Conservation (phyloP, 139 green algal species). For the Auxenochlorella pyrenoidosa region DNA sequence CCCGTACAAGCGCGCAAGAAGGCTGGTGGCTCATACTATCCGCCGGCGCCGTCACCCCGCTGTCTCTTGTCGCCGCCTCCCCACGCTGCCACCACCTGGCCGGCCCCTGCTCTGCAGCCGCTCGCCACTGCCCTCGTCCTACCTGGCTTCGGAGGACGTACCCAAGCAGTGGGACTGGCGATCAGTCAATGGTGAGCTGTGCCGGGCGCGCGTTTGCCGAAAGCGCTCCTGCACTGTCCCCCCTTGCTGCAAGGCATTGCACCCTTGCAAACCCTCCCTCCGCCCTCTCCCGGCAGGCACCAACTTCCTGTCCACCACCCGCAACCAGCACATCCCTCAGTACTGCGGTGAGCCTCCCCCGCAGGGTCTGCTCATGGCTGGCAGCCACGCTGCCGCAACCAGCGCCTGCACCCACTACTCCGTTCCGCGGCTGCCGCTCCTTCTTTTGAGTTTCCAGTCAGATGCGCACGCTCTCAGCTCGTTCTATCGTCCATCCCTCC, state of each 20-base stretch:
- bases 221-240: too few species aligned
- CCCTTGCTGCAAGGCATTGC: too few species aligned
- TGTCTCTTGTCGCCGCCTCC: not conserved
- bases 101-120: not conserved
- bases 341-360: not conserved
- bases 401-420: too few species aligned
- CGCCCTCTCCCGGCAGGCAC: conserved; percentile 27
- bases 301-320: conserved; percentile 71
- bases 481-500: not conserved
- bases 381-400: too few species aligned
- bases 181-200: conserved; percentile 55
- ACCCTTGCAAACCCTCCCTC: too few species aligned
- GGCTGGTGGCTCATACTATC: not conserved
- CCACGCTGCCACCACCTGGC: not conserved
- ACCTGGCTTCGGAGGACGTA: conserved; percentile 26
- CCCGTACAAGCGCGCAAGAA: not conserved
- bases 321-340: conserved; percentile 68
- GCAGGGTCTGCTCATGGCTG: too few species aligned
- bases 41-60: too few species aligned
- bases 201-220: not conserved
- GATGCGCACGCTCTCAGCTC: not conserved
- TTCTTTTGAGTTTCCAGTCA: too few species aligned
- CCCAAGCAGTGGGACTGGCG: conserved; percentile 54
- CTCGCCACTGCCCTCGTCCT: conserved; percentile 20
- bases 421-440: too few species aligned